These are phyloP conservation scores for Talaromyces rugulosus DNA, from an alignment of 2,329 filamentous ascomycete genomes.

Conservation along the genomic window DNA sequence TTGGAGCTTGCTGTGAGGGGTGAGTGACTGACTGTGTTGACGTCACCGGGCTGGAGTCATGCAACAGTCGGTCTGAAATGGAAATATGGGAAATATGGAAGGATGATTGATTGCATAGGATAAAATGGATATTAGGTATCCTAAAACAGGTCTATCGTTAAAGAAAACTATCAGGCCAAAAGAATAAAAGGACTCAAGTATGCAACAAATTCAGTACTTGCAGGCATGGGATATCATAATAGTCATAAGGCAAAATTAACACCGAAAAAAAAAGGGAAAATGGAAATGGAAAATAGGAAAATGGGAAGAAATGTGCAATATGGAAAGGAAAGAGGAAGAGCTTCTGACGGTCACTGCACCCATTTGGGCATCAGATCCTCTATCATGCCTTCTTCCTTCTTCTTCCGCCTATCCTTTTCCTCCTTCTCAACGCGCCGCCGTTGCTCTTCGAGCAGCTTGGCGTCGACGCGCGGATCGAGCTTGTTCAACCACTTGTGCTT, in stretches of 20 bases:
- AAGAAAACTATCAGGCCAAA: background rate
- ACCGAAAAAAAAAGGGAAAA: background rate
- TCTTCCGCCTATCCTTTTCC: conserved; percentile 7
- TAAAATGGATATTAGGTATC: no score
- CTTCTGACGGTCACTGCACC: background rate
- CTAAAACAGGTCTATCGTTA: background rate
- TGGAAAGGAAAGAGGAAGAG: background rate
- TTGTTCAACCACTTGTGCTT: conserved; percentile 13
- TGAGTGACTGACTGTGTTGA: background rate
- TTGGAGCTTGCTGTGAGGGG: no score
- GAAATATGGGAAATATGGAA: background rate
- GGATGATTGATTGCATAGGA: background rate
- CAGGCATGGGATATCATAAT: conserved; percentile 14
- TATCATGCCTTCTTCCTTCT: conserved; percentile 10
- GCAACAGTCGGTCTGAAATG: background rate
- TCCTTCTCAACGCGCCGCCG: conserved; percentile 7
- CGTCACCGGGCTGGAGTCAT: background rate
- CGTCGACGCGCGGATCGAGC: conserved; percentile 11
- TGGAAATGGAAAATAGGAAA: background rate
- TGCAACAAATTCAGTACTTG: background rate
- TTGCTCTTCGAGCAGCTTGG: conserved; percentile 12
- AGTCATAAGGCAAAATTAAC: background rate
- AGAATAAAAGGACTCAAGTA: background rate
- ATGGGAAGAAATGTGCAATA: background rate
- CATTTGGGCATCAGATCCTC: conserved; percentile 9